Percentiles rank a stretch among this genome's conserved stretches.
Conservation (phyloP, 2,329 filamentous ascomycete species). For the Cladosporium sp. region DNA sequence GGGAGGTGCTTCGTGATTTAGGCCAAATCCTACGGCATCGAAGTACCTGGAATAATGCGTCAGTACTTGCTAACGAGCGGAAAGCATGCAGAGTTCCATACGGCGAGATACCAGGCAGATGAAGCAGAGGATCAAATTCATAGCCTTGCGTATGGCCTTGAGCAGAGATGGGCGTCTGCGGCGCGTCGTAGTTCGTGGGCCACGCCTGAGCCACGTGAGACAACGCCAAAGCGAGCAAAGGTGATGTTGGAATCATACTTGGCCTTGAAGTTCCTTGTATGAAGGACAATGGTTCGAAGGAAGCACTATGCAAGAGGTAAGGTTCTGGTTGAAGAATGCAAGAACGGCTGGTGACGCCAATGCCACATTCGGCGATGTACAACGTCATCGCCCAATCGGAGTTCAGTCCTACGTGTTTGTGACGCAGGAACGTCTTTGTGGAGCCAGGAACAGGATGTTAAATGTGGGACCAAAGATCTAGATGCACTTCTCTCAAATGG, state of each 20-base stretch:
- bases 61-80: background rate
- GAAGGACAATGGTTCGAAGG: background rate
- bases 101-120: constrained; percentile 58
- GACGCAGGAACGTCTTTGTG: background rate
- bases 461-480: background rate
- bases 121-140: constrained; percentile 56
- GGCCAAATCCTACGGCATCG: constrained; percentile 43
- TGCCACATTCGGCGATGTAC: background rate
- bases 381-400: constrained; percentile 11
- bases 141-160: constrained; percentile 23
- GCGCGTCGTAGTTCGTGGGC: background rate
- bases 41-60: constrained; percentile 46
- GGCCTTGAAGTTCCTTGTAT: background rate
- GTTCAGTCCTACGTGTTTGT: background rate
- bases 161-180: constrained; percentile 17
- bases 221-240: constrained; percentile 7
- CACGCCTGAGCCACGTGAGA: constrained; percentile 18
- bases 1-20: constrained; percentile 47
- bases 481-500: constrained; percentile 1
- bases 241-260: constrained; percentile 6
- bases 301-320: background rate
- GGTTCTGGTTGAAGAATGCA: background rate
- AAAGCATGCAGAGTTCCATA: background rate
- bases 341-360: constrained; percentile 3
- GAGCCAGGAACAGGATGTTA: constrained; percentile 7